Base-by-base conservation (phyloP, 2,329 filamentous ascomycete species). In the Pseudophaeomoniella oleicola region DNA sequence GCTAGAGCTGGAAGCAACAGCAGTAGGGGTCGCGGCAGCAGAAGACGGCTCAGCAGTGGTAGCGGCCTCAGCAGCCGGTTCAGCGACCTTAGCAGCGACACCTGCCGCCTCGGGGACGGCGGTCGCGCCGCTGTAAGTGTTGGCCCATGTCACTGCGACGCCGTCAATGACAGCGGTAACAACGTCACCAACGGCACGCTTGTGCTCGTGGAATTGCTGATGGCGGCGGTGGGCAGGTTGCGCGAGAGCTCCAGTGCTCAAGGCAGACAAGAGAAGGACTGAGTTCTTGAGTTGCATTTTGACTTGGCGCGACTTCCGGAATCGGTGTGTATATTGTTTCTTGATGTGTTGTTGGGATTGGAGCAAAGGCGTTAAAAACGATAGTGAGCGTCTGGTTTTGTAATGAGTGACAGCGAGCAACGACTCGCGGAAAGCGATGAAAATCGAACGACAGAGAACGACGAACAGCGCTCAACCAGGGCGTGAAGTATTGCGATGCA, bases 151-250 rank as follows among this genome's bases (percentile, higher is more conserved):
- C 16, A 68, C 64, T 5, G 22, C 27, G 13, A 22, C 6, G 33
- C 40, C 19, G 42, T 78, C 50, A 38, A 79, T 77, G 16, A 64
- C 70, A 9, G 71, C 74, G 3, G 59, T 66, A 9, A 80, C 67
- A 46, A 56, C 46, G 38, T 69, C 67, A 16, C 61, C 62, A 11
- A 64, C 47, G 4, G 53, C 62, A 18, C 68, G 67, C 57, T 71
- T 69, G 44, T 66, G 22, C 9, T 27, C 22, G 22, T 27, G 22
- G 22, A 27, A 27, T 27, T 27, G 6, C 22, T 27, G 22, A 27
- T 27, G 22, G 22, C 22, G 22, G 22, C 22, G 22, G 22, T 27
- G 22, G 6, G 22, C 22, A 27, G 22, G 22, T 27, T 27, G 22
- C 22, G 22, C 22, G n/a, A 27, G 22, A 27, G 22, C 22, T 27